A percentile compares a stretch with the other conserved stretches of the same genome.
Evolutionary conservation across 495 filamentous ascomycete genomes (phyloP).

Genomic region (Physcia stellaris): DNA sequence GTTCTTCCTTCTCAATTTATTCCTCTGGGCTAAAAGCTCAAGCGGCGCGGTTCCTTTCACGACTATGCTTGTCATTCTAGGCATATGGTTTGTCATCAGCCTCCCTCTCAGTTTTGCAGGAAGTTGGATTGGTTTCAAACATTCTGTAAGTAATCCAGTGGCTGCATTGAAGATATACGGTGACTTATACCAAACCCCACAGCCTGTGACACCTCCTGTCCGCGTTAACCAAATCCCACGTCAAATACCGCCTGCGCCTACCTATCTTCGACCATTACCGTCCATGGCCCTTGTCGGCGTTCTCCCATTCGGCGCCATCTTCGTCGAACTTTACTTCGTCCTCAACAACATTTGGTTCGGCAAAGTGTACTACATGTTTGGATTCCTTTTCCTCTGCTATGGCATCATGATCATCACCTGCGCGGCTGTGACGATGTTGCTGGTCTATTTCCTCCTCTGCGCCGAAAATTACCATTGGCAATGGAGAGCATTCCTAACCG

Average conservation of each 20-base stretch:
- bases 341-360: slow-evolving; percentile 95
- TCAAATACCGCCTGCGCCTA: slow-evolving; percentile 74
- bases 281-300: slow-evolving; percentile 83
- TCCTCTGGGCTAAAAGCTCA: slow-evolving; percentile 81
- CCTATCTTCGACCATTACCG: slow-evolving; percentile 71
- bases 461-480: slow-evolving; percentile 98
- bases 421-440: slow-evolving; percentile 77
- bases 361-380: slow-evolving; percentile 99
- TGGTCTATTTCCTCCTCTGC: slow-evolving; percentile 91
- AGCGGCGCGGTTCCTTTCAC: slow-evolving; percentile 92
- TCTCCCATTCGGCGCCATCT: slow-evolving; percentile 89
- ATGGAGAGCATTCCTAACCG: slow-evolving; percentile 82
- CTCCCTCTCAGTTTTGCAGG: slow-evolving; percentile 82
- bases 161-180: neutral
- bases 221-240: slow-evolving; percentile 96
- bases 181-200: neutral
- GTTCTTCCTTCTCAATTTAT: slow-evolving; percentile 93
- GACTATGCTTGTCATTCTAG: slow-evolving; percentile 85
- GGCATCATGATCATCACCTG: slow-evolving; percentile 94
- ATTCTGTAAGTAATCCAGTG: slow-evolving; percentile 25
- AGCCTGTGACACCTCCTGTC: slow-evolving; percentile 60
- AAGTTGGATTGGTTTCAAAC: slow-evolving; percentile 83
- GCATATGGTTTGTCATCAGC: slow-evolving; percentile 94
- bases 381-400: slow-evolving; percentile 95
- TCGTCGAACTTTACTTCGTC: slow-evolving; percentile 96